Percentiles rank a stretch among this genome's conserved stretches.
Conservation (phyloP, 2,329 filamentous ascomycete genomes). For the Cordyceps tenuipes region DNA sequence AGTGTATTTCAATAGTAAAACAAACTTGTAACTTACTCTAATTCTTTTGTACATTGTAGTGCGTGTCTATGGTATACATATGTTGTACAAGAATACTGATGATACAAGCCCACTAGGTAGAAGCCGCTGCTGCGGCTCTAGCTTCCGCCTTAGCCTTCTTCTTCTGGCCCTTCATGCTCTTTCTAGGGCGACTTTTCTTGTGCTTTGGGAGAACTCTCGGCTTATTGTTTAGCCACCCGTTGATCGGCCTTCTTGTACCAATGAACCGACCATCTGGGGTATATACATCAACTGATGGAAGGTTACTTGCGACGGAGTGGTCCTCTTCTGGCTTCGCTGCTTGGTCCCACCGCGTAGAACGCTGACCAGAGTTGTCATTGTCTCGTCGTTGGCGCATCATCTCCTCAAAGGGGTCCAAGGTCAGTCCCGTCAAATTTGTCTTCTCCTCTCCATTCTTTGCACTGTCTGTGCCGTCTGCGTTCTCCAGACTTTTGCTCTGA, state of each 20-base stretch:
- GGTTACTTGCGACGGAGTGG: conserved; percentile 12
- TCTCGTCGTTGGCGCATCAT: conserved; percentile 22
- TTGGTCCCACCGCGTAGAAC: not conserved
- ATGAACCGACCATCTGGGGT: conserved; percentile 78
- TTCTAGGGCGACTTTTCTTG: conserved; percentile 50
- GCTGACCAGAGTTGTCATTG: not conserved
- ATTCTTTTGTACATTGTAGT: not conserved
- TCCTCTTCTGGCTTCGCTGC: conserved; percentile 8
- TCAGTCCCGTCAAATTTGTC: not conserved
- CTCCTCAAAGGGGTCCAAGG: conserved; percentile 18
- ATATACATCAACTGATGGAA: conserved; percentile 62
- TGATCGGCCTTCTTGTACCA: conserved; percentile 57
- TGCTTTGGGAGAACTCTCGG: conserved; percentile 41
- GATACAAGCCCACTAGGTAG: not conserved
- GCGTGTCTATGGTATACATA: not conserved
- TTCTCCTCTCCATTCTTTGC: conserved; percentile 3
- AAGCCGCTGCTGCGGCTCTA: conserved; percentile 16
- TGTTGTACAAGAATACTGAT: not conserved
- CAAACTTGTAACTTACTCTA: not conserved
- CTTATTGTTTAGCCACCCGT: conserved; percentile 59
- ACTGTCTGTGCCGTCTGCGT: not conserved
- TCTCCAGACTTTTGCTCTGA: not conserved
- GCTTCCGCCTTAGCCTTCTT: conserved; percentile 31
- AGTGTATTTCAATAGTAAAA: not conserved
- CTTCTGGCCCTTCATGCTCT: conserved; percentile 57